A percentile compares a stretch with the other conserved stretches of the same genome.
phyloP scores from a whole-genome alignment of 805 yeast genomes.

The Yarrowia sp. region DNA sequence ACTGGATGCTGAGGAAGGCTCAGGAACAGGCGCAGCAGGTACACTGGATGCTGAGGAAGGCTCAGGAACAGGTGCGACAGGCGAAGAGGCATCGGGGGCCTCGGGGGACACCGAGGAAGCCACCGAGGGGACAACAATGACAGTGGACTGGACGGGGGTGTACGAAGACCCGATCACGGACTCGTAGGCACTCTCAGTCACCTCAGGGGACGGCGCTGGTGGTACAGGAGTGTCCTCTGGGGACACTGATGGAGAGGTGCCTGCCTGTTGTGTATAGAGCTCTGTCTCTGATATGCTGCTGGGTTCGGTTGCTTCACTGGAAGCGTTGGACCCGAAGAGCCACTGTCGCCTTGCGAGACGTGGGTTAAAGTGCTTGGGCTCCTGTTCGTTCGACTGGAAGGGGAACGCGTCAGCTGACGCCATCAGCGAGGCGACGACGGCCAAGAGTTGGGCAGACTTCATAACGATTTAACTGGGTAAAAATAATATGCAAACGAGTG shows the following conservation, averaged over 20 bases:
- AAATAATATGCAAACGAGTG: constrained; percentile 23
- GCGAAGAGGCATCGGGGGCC: background rate
- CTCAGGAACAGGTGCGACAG: background rate
- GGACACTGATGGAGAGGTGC: background rate
- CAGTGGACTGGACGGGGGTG: background rate
- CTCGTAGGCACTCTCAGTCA: background rate
- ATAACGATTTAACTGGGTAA: constrained; percentile 14
- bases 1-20: too few species aligned
- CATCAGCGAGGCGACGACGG: constrained; percentile 17
- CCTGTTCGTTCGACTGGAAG: constrained; percentile 18
- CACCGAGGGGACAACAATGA: constrained; percentile 8
- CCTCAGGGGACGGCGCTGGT: background rate
- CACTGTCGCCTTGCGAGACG: constrained; percentile 19
- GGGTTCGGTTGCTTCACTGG: background rate
- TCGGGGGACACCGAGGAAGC: background rate
- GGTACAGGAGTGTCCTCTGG: background rate
- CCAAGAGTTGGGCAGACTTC: constrained; percentile 5
- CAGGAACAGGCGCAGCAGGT: too few species aligned
- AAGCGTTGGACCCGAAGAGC: constrained; percentile 8
- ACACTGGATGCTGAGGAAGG: background rate
- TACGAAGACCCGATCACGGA: background rate
- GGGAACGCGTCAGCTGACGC: constrained; percentile 21
- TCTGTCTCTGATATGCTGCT: constrained; percentile 17
- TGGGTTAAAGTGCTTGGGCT: constrained; percentile 23
- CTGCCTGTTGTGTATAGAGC: constrained; percentile 11